Percentiles rank a stretch among this genome's conserved stretches.
phyloP scores from a whole-genome alignment of 345 rosid species.

The Sapria himalayana region DNA sequence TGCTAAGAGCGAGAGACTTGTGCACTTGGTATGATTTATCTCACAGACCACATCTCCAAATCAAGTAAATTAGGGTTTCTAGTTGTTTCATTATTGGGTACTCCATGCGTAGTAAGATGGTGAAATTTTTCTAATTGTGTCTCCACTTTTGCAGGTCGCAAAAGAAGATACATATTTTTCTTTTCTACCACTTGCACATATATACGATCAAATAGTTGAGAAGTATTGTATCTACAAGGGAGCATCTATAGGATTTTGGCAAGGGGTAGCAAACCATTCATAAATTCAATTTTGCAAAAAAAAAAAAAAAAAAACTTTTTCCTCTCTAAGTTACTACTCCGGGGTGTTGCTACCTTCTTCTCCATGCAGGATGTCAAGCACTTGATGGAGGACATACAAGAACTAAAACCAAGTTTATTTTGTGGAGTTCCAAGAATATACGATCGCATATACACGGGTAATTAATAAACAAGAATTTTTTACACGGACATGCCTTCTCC shows the following conservation, averaged over 20 bases:
- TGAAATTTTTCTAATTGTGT: neutral
- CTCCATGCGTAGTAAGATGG: too few species aligned
- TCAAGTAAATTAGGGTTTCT: too few species aligned
- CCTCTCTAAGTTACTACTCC: neutral
- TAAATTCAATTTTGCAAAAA: neutral
- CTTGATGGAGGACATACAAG: conserved; percentile 71
- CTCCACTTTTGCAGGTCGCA: conserved; percentile 23
- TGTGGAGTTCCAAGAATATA: conserved; percentile 84
- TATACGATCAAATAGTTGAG: conserved; percentile 72
- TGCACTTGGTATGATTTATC: too few species aligned
- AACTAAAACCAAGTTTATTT: conserved; percentile 61
- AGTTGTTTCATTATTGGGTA: too few species aligned
- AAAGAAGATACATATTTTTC: conserved; percentile 76
- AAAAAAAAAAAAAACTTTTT: too few species aligned
- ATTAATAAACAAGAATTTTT: too few species aligned
- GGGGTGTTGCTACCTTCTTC: neutral
- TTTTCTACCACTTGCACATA: conserved; percentile 83
- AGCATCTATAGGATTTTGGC: conserved; percentile 81
- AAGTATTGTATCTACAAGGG: conserved; percentile 56
- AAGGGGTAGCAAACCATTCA: conserved; percentile 28
- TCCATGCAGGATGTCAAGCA: conserved; percentile 39
- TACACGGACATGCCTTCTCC: too few species aligned
- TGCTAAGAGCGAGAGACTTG: too few species aligned
- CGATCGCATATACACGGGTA: conserved; percentile 64
- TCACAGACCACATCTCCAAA: too few species aligned